phyloP scores from a whole-genome alignment of 331 rosid species.

The Quercus phellos region DNA sequence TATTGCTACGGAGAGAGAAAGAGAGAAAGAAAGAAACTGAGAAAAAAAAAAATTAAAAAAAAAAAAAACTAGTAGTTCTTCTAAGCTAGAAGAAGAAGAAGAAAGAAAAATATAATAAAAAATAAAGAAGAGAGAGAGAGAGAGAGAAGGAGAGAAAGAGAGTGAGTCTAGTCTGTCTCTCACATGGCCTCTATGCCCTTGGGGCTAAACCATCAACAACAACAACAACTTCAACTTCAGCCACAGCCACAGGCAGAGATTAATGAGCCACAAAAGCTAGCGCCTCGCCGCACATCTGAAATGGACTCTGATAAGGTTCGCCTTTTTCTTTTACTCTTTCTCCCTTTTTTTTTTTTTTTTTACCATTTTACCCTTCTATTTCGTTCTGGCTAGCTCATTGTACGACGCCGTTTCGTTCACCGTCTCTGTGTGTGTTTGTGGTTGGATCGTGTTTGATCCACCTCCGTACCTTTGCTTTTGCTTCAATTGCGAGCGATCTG shows the following conservation, averaged over 20 bases:
- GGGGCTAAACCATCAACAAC: conserved; percentile 65
- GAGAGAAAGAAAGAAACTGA: not conserved
- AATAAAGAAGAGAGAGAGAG: not conserved
- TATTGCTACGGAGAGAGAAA: conserved; percentile 10
- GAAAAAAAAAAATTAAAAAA: too few relatives aligned
- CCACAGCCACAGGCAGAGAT: conserved; percentile 17
- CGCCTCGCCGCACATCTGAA: conserved; percentile 45
- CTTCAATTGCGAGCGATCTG: conserved; percentile 46
- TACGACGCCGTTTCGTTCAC: not conserved
- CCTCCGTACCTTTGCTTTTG: conserved; percentile 23
- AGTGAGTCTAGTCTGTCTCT: conserved; percentile 23
- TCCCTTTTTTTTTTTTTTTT: not conserved
- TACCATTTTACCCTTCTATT: conserved; percentile 3
- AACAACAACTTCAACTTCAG: conserved; percentile 19
- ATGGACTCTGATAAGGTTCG: conserved; percentile 66
- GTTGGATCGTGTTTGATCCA: conserved; percentile 55
- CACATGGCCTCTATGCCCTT: conserved; percentile 69
- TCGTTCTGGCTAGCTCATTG: conserved; percentile 21
- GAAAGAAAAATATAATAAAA: not conserved
- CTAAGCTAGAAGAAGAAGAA: not conserved
- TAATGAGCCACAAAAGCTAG: conserved; percentile 39
- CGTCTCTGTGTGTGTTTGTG: conserved; percentile 1
- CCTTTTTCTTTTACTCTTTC: conserved; percentile 12
- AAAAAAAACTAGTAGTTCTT: too few relatives aligned
- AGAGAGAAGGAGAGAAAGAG: not conserved